Evolutionary conservation across 2,329 filamentous ascomycete genomes (phyloP).

Genomic region (Ophiostoma novo-ulmi): DNA sequence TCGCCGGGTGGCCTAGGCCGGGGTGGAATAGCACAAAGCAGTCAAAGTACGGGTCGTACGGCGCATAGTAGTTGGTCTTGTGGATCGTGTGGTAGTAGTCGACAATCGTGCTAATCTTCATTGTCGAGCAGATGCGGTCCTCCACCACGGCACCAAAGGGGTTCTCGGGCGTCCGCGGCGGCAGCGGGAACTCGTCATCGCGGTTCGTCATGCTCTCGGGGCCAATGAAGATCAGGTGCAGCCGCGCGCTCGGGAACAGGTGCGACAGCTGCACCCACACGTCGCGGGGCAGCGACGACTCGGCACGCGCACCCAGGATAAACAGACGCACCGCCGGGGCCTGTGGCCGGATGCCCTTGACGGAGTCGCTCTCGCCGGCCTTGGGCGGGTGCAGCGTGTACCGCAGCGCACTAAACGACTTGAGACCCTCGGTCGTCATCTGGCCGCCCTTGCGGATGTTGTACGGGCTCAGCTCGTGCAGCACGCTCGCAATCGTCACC

Average conservation of each 20-base stretch:
- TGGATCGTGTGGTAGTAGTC: conserved; percentile 98
- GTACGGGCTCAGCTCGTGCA: conserved; percentile 95
- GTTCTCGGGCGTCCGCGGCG: conserved; percentile 75
- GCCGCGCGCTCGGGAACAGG: conserved; percentile 84
- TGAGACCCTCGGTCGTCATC: conserved; percentile 80
- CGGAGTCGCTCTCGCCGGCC: conserved; percentile 64
- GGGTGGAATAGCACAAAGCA: conserved; percentile 97
- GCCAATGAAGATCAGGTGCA: conserved; percentile 91
- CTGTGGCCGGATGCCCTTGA: conserved; percentile 75
- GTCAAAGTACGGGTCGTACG: conserved; percentile 97
- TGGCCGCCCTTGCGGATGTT: conserved; percentile 67
- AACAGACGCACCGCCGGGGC: conserved; percentile 89
- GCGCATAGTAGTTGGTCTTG: conserved; percentile 81
- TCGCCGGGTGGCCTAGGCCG: conserved; percentile 88
- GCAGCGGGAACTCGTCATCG: conserved; percentile 86
- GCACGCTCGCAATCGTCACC: conserved; percentile 79
- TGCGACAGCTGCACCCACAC: conserved; percentile 93
- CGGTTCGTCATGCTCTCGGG: conserved; percentile 95
- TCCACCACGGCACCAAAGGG: conserved; percentile 93
- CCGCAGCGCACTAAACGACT: conserved; percentile 86
- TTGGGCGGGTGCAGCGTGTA: conserved; percentile 89
- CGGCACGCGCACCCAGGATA: conserved; percentile 89
- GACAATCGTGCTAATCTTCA: conserved; percentile 97
- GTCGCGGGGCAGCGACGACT: conserved; percentile 89
- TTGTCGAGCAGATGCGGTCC: conserved; percentile 76